phyloP scores from a whole-genome alignment of 139 green algal genomes.

The Chlamydomonas incerta region DNA sequence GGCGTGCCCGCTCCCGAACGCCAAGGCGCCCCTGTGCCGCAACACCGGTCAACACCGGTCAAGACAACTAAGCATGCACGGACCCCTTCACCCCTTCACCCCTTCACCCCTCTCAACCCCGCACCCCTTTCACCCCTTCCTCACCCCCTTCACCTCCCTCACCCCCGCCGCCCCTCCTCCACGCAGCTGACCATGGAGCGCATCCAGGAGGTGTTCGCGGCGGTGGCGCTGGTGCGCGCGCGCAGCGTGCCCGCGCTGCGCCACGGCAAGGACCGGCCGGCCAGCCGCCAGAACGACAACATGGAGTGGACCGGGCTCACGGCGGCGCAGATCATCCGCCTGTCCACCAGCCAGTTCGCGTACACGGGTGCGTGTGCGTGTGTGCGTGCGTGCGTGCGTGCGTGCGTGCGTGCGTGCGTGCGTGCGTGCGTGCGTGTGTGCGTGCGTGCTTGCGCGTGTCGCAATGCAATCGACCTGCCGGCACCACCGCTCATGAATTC shows the following conservation, averaged over 20 bases:
- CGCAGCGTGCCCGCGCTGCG: slow-evolving; percentile 4
- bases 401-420: too few species aligned
- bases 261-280: too few species aligned
- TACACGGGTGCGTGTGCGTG: slow-evolving; percentile 17
- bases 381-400: too few species aligned
- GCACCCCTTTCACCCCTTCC: neutral
- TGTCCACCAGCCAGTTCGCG: slow-evolving; percentile 42
- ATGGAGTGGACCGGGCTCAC: slow-evolving; percentile 45
- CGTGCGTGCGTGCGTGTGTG: too few species aligned
- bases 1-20: too few species aligned
- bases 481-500: too few species aligned
- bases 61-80: too few species aligned
- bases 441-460: neutral
- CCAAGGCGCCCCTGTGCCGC: too few species aligned
- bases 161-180: neutral
- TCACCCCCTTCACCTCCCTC: neutral
- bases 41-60: too few species aligned
- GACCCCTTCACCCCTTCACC: too few species aligned
- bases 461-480: neutral
- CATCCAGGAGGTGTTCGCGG: slow-evolving; percentile 43
- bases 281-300: neutral
- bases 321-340: slow-evolving; percentile 42
- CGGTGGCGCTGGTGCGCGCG: slow-evolving; percentile 15
- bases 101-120: too few species aligned
- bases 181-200: slow-evolving; percentile 41